Evolutionary conservation across 78 protist genomes (phyloP).

Genomic region (Anaeramoeba flamelloides): DNA sequence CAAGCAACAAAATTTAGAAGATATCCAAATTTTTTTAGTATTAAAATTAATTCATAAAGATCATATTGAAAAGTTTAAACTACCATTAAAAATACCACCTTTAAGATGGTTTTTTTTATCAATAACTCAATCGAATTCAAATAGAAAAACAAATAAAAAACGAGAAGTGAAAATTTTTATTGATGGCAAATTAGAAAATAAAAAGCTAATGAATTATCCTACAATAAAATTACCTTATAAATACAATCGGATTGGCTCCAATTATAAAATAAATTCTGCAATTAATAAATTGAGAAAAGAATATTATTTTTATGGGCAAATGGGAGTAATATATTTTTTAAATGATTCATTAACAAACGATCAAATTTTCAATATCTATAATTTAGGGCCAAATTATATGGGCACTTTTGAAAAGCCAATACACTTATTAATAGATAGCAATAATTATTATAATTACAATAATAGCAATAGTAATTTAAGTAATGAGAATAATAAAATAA

Average conservation of each 20-base stretch:
- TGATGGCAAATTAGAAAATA: slow-evolving; percentile 9
- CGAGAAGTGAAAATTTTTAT: slow-evolving; percentile 22
- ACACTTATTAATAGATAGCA: no score
- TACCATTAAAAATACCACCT: not conserved
- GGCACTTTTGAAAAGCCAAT: not conserved
- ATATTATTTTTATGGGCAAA: not conserved
- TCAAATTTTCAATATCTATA: not conserved
- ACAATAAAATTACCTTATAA: not conserved
- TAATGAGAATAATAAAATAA: no score
- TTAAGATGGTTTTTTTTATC: slow-evolving; percentile 11
- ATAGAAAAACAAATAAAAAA: not conserved
- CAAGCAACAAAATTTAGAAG: not conserved
- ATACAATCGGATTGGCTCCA: not conserved
- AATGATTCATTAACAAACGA: not conserved
- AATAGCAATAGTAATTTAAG: not conserved
- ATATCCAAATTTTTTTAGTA: not conserved
- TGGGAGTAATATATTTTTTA: not conserved
- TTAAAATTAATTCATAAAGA: not conserved
- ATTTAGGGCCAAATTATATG: not conserved
- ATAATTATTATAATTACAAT: no score
- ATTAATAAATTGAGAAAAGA: not conserved
- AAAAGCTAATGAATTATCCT: slow-evolving; percentile 24
- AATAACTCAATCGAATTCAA: slow-evolving; percentile 4
- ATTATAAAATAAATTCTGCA: not conserved
- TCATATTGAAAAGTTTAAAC: not conserved